phyloP scores from a whole-genome alignment of 495 filamentous ascomycete genomes.

The Penicillium samsonianum region DNA sequence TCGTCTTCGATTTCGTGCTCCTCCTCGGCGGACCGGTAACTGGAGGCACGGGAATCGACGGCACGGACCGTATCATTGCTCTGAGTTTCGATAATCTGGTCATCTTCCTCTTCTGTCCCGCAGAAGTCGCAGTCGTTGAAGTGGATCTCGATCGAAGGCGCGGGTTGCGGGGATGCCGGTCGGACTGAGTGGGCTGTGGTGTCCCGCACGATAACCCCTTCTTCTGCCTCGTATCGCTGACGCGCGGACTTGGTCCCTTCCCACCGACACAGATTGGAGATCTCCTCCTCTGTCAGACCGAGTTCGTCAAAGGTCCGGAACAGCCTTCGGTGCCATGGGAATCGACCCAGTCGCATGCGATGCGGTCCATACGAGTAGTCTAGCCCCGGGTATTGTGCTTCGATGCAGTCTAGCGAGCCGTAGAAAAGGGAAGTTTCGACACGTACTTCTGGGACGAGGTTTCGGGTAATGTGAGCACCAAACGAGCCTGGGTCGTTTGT shows the following conservation, averaged over 20 bases:
- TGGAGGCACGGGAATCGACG: slow-evolving; percentile 24
- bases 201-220: slow-evolving; percentile 70
- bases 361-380: slow-evolving; percentile 82
- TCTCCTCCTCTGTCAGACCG: slow-evolving; percentile 73
- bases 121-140: slow-evolving; percentile 36
- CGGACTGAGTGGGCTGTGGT: slow-evolving; percentile 72
- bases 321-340: slow-evolving; percentile 75
- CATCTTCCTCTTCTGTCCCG: slow-evolving; percentile 32
- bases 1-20: slow-evolving; percentile 54
- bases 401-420: slow-evolving; percentile 77
- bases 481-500: slow-evolving; percentile 58
- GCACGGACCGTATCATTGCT: slow-evolving; percentile 31
- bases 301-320: slow-evolving; percentile 83
- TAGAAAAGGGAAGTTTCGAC: slow-evolving; percentile 84
- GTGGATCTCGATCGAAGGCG: slow-evolving; percentile 38
- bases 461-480: slow-evolving; percentile 57
- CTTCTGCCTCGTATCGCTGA: slow-evolving; percentile 78
- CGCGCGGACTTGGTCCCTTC: slow-evolving; percentile 91
- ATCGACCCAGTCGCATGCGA: slow-evolving; percentile 79
- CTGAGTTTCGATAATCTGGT: slow-evolving; percentile 29
- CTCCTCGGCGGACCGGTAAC: slow-evolving; percentile 26
- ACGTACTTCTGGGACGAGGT: slow-evolving; percentile 87
- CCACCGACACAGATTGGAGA: slow-evolving; percentile 80
- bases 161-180: slow-evolving; percentile 35
- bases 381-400: slow-evolving; percentile 88